Base-by-base conservation (phyloP, 192 early-diverging fungal species). In the Backusella psychrophila region DNA sequence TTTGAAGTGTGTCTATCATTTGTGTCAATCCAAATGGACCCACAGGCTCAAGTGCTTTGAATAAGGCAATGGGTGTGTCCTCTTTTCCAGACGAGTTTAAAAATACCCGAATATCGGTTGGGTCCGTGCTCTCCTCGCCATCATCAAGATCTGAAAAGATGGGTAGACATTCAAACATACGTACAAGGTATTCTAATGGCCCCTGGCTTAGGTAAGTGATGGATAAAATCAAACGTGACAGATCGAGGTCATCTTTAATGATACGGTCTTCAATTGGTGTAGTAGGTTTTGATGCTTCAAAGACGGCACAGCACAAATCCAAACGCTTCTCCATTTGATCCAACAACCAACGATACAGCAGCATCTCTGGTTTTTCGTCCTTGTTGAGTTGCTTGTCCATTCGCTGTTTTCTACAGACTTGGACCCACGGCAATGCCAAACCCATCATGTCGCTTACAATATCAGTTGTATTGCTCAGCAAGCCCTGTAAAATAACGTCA, bases 141-240 rank as follows among this genome's bases (percentile, higher is more conserved):
- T 44, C 42, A 14, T 44, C 81, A 3, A 81, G 76, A 21, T 80
- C 81, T 36, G 81, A 77, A 75, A 90, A 87, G 33, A 86, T 78
- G 14, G 89, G 89, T 2, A 90, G 66, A 34, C 84, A 88, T 69
- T 87, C 87, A 79, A 86, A 86, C 49, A 88, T 87, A 26, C 86
- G 82, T 9, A 82, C 83, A 73, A 86, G 80, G 52, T 85, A 75
- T 7, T 85, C 82, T 65, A 78, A 79, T 23, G 85, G 80, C 31
- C 82, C 83, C 36, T 86, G 63, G 35, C 81, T 87, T 12, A 85
- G 81, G 38, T 90, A 90, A 66, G 85, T 75, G 53, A 82, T 80
- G 0, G 89, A 78, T 17, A 90, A 59, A 0, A 83, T 85, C 26
- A 90, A 38, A 66, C 85, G 81, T 6, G 87, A 79, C 2, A 90